Conservation (phyloP, 495 filamentous ascomycete genomes). For the Talaromyces ruber region DNA sequence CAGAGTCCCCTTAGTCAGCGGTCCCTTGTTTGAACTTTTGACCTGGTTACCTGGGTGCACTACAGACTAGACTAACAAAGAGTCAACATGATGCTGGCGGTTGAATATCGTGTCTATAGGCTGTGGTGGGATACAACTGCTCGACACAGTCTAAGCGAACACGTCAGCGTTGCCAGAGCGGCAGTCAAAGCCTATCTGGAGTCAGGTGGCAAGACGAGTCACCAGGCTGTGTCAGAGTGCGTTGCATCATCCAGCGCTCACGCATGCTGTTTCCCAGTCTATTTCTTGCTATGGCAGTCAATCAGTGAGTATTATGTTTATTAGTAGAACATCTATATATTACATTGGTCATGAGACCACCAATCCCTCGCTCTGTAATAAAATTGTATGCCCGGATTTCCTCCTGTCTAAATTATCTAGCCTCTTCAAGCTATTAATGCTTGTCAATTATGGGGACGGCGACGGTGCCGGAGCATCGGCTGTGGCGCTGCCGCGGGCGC, state of each 20-base stretch:
- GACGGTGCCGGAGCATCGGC: conserved; percentile 35
- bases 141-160: no score
- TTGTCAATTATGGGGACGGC: conserved; percentile 10
- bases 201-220: neutral
- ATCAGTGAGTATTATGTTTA: neutral
- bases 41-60: neutral
- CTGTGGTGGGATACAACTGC: neutral
- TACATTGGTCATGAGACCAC: neutral
- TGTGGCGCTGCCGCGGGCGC: conserved; percentile 27
- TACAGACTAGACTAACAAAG: neutral
- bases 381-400: neutral
- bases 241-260: neutral
- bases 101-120: neutral
- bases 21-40: neutral
- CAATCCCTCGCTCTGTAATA: neutral
- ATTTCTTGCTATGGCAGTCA: neutral
- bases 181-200: neutral
- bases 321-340: neutral
- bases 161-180: neutral
- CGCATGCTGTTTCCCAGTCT: neutral
- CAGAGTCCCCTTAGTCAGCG: neutral
- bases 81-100: neutral
- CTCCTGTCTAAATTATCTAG: neutral
- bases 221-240: neutral
- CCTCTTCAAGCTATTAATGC: neutral